phyloP scores from a whole-genome alignment of 2,329 filamentous ascomycete genomes.

The Dothideomycetes sp. region DNA sequence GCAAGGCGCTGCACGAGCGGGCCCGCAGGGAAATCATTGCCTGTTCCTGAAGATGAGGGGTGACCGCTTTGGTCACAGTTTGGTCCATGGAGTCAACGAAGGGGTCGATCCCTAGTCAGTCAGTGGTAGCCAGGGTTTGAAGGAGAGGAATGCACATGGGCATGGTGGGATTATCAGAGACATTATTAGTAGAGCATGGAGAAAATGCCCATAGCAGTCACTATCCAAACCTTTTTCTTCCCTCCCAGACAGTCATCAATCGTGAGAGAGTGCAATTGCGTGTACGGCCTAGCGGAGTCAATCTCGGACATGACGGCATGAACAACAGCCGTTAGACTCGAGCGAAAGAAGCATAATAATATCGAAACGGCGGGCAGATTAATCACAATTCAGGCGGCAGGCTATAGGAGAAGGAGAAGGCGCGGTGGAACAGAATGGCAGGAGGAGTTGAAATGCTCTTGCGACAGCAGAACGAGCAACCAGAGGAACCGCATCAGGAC shows the following conservation, averaged over 20 bases:
- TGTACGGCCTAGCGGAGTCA: background rate
- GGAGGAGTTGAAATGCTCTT: slow-evolving; percentile 6
- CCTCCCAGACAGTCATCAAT: no score
- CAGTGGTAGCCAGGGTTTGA: slow-evolving; percentile 4
- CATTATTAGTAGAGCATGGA: no score
- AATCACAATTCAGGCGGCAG: no score
- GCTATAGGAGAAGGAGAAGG: background rate
- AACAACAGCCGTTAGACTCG: background rate
- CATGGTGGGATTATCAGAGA: slow-evolving; percentile 1
- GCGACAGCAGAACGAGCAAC: slow-evolving; percentile 5
- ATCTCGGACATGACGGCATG: background rate
- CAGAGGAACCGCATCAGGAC: background rate
- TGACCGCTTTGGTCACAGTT: no score
- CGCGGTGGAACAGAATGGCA: slow-evolving; percentile 1
- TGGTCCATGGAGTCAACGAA: background rate
- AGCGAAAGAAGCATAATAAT: background rate
- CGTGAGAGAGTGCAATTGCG: no score
- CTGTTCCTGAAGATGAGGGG: slow-evolving; percentile 7
- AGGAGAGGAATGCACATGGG: slow-evolving; percentile 3
- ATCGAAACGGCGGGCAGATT: slow-evolving; percentile 2
- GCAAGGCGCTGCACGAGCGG: no score
- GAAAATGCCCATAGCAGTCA: no score
- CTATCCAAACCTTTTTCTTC: no score
- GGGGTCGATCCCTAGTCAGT: slow-evolving; percentile 4
- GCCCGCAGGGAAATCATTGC: slow-evolving; percentile 6